Evolutionary conservation across 2,329 filamentous ascomycete species (phyloP).

Genomic region (Colletotrichum tanaceti): DNA sequence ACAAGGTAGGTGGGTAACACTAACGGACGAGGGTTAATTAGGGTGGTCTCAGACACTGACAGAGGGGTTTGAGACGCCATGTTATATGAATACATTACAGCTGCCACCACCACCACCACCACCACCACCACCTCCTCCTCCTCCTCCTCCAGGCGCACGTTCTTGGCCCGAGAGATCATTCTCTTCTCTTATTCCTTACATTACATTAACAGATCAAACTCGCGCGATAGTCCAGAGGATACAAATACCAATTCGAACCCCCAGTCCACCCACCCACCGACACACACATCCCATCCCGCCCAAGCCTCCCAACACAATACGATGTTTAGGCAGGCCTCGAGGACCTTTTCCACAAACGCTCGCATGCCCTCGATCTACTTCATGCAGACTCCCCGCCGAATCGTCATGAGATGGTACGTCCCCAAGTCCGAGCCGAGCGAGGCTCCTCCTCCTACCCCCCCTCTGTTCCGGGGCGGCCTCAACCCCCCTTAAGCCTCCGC

Average conservation of each 20-base stretch:
- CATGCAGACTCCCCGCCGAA: conserved; percentile 46
- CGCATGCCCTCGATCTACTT: conserved; percentile 51
- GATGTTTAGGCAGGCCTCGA: conserved; percentile 41
- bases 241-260: conserved; percentile 22
- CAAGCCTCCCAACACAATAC: neutral
- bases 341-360: conserved; percentile 51
- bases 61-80: conserved; percentile 1
- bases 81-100: conserved; percentile 38
- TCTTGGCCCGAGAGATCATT: conserved; percentile 21
- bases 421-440: conserved; percentile 13
- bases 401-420: conserved; percentile 50
- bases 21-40: too few relatives aligned
- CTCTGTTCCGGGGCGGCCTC: too few relatives aligned
- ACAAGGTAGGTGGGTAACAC: too few relatives aligned
- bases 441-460: too few relatives aligned
- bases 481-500: too few relatives aligned
- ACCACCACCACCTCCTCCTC: too few relatives aligned
- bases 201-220: conserved; percentile 20
- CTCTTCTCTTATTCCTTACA: conserved; percentile 20
- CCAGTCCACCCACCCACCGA: conserved; percentile 15
- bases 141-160: neutral
- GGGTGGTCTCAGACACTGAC: conserved; percentile 31
- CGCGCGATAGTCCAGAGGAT: conserved; percentile 15
- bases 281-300: neutral
- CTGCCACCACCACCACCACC: too few relatives aligned